A percentile compares a stretch with the other conserved stretches of the same genome.
phyloP scores from a whole-genome alignment of 2,329 filamentous ascomycete species.

The Drechslerella stenobrocha region DNA sequence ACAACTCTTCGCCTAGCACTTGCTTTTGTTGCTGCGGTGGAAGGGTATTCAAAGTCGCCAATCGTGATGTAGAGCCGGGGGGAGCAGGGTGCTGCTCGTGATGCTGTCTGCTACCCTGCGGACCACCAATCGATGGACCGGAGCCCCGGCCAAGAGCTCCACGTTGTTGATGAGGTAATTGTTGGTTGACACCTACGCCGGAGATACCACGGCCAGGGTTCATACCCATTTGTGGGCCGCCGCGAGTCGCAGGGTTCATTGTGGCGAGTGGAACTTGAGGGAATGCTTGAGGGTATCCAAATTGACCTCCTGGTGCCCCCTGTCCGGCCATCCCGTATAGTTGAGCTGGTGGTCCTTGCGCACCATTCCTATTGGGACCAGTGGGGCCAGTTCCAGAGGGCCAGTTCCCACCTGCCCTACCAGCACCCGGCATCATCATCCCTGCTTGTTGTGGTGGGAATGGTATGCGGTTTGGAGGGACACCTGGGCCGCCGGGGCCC shows the following conservation, averaged over 20 bases:
- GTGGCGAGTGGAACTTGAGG: conserved; percentile 30
- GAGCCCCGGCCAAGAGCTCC: conserved; percentile 41
- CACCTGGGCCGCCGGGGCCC: conserved; percentile 61
- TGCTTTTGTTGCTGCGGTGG: conserved; percentile 87
- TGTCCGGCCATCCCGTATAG: conserved; percentile 80
- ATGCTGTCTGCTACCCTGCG: conserved; percentile 21
- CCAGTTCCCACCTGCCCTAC: conserved; percentile 64
- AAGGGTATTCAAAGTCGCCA: conserved; percentile 57
- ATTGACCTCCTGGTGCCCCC: conserved; percentile 59
- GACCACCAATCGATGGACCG: conserved; percentile 2
- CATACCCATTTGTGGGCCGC: conserved; percentile 57
- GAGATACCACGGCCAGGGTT: conserved; percentile 56
- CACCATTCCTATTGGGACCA: conserved; percentile 75
- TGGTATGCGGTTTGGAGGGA: conserved; percentile 59
- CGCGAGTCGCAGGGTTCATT: conserved; percentile 30
- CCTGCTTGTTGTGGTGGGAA: conserved; percentile 64
- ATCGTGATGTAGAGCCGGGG: conserved; percentile 10
- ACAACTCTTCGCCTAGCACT: conserved; percentile 94
- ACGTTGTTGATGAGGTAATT: conserved; percentile 54
- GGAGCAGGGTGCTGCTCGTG: conserved; percentile 11
- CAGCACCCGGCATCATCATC: conserved; percentile 39
- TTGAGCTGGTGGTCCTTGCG: conserved; percentile 76
- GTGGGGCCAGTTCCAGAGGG: conserved; percentile 59
- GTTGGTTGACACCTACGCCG: conserved; percentile 45
- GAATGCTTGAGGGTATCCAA: conserved; percentile 38